Percentiles rank a stretch among this genome's conserved stretches.
These are phyloP conservation scores for Punctularia strigosozonata DNA, from an alignment of 768 basidiomycete genomes.

Conservation along the genomic window DNA sequence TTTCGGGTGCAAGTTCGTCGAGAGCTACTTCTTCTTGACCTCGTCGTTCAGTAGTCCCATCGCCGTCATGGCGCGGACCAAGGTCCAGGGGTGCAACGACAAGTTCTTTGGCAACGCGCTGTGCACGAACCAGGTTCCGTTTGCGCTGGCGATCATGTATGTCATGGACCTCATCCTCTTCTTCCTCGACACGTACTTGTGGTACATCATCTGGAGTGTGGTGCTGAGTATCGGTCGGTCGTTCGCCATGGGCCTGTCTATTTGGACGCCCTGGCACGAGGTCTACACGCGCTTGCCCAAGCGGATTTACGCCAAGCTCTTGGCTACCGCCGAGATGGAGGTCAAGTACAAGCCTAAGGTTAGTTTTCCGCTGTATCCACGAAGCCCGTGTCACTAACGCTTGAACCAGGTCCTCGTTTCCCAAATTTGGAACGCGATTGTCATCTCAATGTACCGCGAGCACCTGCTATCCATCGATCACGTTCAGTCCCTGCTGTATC, in stretches of 20 bases:
- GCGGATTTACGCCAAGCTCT: constrained; percentile 92
- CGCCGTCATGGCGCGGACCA: constrained; percentile 92
- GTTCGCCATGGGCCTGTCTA: constrained; percentile 86
- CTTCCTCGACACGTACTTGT: constrained; percentile 99
- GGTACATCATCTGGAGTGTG: constrained; percentile 99
- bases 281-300: constrained; percentile 94
- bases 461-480: constrained; percentile 97
- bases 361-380: constrained; percentile 5
- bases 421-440: constrained; percentile 98
- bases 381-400: neutral
- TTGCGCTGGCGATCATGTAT: constrained; percentile 97
- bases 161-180: constrained; percentile 95
- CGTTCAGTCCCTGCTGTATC: constrained; percentile 93
- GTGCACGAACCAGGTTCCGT: constrained; percentile 88
- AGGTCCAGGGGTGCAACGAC: constrained; percentile 84
- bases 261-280: constrained; percentile 99
- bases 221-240: constrained; percentile 87
- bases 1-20: constrained; percentile 92
- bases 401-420: constrained; percentile 71
- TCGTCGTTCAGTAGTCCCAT: constrained; percentile 95
- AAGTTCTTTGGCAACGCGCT: constrained; percentile 67
- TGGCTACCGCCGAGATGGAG: constrained; percentile 97
- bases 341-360: constrained; percentile 99
- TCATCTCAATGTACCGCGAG: constrained; percentile 99
- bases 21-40: constrained; percentile 98